Base-by-base conservation (phyloP, 2,329 filamentous ascomycete species). In the Epichloe bromicola region DNA sequence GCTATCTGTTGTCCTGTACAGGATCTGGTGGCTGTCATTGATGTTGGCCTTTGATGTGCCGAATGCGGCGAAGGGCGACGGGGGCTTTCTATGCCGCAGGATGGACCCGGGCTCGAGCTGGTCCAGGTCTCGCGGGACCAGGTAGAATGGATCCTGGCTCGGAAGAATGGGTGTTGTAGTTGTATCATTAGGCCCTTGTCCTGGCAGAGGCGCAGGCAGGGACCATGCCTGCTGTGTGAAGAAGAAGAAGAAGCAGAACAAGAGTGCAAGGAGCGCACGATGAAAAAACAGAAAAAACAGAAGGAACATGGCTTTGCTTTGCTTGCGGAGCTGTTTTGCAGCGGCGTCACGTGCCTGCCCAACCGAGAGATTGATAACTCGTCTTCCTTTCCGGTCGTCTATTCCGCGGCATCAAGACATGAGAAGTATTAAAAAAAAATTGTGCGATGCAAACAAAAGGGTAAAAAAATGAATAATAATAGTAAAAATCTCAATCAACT, bases 1-100 rank as follows among this genome's bases (percentile, higher is more conserved):
- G 37, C 58, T 63, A 54, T 71, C 64, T 2, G 61, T 68, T 11
- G 69, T 68, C 8, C 67, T 61, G 53, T 70, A 71, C 2, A 71
- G 61, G 41, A 73, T 59, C 50, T 72, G 65, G 48, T 60, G 46
- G 37, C 48, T 55, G 3, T 47, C 49, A 4, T 57, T 23, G n/a
- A 64, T 53, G 44, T 55, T 54, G 23, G 54, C 33, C 12, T 15
- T 4, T 11, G 6, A 2, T 30, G 47, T 19, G 8, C 38, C 17
- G 17, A 60, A 61, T 6, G 55, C 57, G 7, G 53, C 54, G 42
- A 63, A 58, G 2, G 54, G 50, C 12, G 53, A 46, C 2, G 59
- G 60, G 19, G 60, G 54, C 26, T 30, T 43, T 3, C 60, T 55
- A 17, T 57, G 52, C 10, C 47, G 46, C 37, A 63, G 37, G 34